Evolutionary conservation across 2,329 filamentous ascomycete genomes (phyloP), one percentile per base, ranked within the genome.

Genomic region (Pseudocercospora fuligena): DNA sequence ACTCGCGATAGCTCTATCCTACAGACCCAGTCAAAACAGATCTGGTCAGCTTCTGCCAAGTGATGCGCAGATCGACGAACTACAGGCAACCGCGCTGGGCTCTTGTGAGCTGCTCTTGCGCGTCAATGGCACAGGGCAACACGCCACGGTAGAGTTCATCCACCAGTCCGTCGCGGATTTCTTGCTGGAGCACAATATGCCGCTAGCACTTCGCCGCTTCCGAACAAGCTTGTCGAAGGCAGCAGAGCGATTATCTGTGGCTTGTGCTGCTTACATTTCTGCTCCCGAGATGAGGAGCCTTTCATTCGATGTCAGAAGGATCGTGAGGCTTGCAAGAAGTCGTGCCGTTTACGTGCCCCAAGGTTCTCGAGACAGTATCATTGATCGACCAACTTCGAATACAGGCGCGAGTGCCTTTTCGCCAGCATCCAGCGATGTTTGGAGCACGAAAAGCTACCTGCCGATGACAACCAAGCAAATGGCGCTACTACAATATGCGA

Each of bases 101-200:
- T 43, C 49, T 31, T 63, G 61, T 33, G 61, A 56, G 16, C 49
- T 58, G 3, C 21, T 63, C 8, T 33, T 63, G 9, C 29, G 61
- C 1, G 19, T 63, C 31, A 47, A 58, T 43, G 61, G 61, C 29
- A 63, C 23, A 27, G 61, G 58, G n/a, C 36, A 12, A 11, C 43
- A 47, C 19, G 58, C 58, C 8, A 47, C 43, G 1, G 58, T 64
- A 4, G 27, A 51, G 40, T 53, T 64, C 54, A 53, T 64, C 29
- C 63, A 64, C 21, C 57, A 60, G 23, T 60, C 63, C 16, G 63
- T 64, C n/a, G 36, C 51, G 9, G 61, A 64, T 27, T 64, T 64
- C 21, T n/a, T 64, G 21, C 16, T 58, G 7, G 61, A 49, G 19
- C 61, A 58, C 16, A 43, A 59, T n/a, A 47, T 64, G 51, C 61